Percentiles rank a stretch among this genome's conserved stretches.
These are phyloP conservation scores for Metroxylon sagu DNA, from an alignment of 176 grass and related monocot species.

Conservation along the genomic window DNA sequence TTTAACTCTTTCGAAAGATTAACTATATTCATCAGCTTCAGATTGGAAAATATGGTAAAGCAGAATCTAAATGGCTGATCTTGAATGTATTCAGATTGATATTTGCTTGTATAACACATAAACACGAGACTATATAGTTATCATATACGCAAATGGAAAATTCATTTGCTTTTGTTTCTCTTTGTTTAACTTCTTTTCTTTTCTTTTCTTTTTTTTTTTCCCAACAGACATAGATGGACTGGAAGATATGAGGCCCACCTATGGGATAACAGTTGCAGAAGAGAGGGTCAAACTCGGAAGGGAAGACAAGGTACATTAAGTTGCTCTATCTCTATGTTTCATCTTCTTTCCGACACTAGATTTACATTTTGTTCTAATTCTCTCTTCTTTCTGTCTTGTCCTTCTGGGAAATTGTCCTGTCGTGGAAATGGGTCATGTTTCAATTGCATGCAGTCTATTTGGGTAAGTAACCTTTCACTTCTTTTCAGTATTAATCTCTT, in stretches of 20 bases:
- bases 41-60: too few species aligned
- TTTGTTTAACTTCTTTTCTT: too few species aligned
- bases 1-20: too few species aligned
- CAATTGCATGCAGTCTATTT: constrained; percentile 47
- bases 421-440: constrained; percentile 4
- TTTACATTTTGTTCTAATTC: constrained; percentile 1
- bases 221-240: constrained; percentile 69
- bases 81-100: too few species aligned
- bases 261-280: constrained; percentile 82
- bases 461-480: constrained; percentile 30
- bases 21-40: too few species aligned
- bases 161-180: too few species aligned
- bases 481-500: neutral
- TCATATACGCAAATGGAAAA: too few species aligned
- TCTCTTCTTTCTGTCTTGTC: neutral
- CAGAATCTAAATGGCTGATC: too few species aligned
- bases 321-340: neutral
- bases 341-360: neutral
- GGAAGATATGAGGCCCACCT: constrained; percentile 77
- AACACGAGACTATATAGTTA: too few species aligned
- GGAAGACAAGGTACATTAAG: constrained; percentile 49
- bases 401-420: neutral
- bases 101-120: too few species aligned
- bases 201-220: neutral
- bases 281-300: constrained; percentile 71